Evolutionary conservation across 2,329 filamentous ascomycete species (phyloP).

Genomic region (Fusarium verrucosum): DNA sequence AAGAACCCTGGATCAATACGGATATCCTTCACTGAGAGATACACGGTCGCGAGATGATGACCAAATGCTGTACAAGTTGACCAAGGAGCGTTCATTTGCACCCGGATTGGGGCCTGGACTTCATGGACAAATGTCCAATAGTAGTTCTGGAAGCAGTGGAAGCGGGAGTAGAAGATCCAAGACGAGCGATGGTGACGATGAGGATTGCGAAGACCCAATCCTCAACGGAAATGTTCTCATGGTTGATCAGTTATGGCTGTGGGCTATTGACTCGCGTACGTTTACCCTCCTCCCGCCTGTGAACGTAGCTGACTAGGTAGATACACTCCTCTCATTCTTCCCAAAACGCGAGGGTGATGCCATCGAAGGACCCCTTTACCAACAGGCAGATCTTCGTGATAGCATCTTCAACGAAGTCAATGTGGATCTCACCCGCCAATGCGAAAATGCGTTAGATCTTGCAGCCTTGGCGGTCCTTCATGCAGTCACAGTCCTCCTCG

Average conservation of each 20-base stretch:
- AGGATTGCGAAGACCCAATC: slow-evolving; percentile 50
- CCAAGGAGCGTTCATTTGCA: slow-evolving; percentile 55
- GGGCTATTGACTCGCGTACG: slow-evolving; percentile 64
- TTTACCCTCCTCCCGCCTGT: fast-evolving
- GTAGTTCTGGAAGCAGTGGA: slow-evolving; percentile 38
- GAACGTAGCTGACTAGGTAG: slow-evolving; percentile 42
- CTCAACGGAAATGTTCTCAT: slow-evolving; percentile 69
- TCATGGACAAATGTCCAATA: slow-evolving; percentile 46
- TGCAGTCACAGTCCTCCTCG: slow-evolving; percentile 69
- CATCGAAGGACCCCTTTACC: slow-evolving; percentile 64
- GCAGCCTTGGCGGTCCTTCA: slow-evolving; percentile 70
- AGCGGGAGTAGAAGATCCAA: slow-evolving; percentile 44
- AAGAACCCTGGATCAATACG: slow-evolving; percentile 70
- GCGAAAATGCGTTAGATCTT: slow-evolving; percentile 69
- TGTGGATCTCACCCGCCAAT: slow-evolving; percentile 69
- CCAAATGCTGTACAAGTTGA: slow-evolving; percentile 74
- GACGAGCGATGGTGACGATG: slow-evolving; percentile 39
- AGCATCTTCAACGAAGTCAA: slow-evolving; percentile 74
- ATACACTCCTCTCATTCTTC: slow-evolving; percentile 64
- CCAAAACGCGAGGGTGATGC: slow-evolving; percentile 63
- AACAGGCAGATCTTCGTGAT: slow-evolving; percentile 69
- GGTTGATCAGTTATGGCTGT: slow-evolving; percentile 73
- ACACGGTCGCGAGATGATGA: slow-evolving; percentile 70
- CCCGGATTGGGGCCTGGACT: slow-evolving; percentile 39
- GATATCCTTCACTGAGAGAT: slow-evolving; percentile 68